Evolutionary conservation across 2,329 filamentous ascomycete genomes (phyloP).

Genomic region (Hyphodiscus sp.): DNA sequence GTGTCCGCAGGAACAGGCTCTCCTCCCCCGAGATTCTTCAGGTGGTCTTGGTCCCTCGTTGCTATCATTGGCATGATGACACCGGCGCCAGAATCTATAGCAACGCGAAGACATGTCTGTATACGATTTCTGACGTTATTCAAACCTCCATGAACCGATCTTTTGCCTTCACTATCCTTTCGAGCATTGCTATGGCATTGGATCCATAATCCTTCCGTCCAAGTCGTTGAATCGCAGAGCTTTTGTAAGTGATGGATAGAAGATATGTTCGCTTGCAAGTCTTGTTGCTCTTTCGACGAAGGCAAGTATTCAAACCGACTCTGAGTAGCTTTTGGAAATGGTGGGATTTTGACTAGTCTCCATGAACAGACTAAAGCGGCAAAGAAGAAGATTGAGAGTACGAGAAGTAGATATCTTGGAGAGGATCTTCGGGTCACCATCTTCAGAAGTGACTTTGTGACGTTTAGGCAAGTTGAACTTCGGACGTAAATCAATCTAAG

Average conservation of each 20-base stretch:
- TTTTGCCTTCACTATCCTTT: slow-evolving; percentile 6
- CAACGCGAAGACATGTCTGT: slow-evolving; percentile 21
- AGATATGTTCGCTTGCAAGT: no score
- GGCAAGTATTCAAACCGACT: no score
- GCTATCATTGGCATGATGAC: slow-evolving; percentile 17
- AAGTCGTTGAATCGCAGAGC: slow-evolving; percentile 13
- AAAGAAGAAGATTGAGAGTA: no score
- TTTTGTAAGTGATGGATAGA: not conserved
- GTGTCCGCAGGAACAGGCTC: slow-evolving; percentile 8
- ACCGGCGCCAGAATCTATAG: slow-evolving; percentile 18
- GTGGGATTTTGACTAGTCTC: no score
- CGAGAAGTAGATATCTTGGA: no score
- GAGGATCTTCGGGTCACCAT: no score
- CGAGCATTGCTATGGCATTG: slow-evolving; percentile 18
- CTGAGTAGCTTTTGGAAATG: no score
- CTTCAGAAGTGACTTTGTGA: no score
- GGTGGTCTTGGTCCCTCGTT: slow-evolving; percentile 6
- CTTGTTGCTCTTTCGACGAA: no score
- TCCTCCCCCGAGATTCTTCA: slow-evolving; percentile 1
- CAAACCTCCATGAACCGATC: slow-evolving; percentile 15
- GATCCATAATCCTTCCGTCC: slow-evolving; percentile 19
- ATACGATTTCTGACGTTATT: slow-evolving; percentile 22
- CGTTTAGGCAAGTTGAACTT: no score
- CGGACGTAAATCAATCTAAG: no score
- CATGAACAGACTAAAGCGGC: no score